Base-by-base conservation (phyloP, 495 filamentous ascomycete genomes). In the Tuber magnatum region DNA sequence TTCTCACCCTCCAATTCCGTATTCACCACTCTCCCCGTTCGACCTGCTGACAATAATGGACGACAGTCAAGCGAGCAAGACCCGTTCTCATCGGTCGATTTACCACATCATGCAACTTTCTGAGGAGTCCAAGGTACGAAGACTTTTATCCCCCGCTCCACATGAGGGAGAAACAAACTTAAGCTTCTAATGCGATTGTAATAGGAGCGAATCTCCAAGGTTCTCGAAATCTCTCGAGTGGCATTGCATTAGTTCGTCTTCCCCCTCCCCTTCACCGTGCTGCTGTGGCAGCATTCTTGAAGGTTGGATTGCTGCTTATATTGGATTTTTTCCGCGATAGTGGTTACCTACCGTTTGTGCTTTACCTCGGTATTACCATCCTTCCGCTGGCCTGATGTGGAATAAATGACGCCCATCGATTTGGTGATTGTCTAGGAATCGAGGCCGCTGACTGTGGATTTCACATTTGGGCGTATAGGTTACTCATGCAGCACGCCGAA, bases 321-420 rank as follows among this genome's bases (percentile, higher is more conserved):
- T 35, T 65, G 28, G 56, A 35, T 65, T 65, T 65, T 41, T 20
- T 61, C 78, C 85, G 87, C 73, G 88, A 76, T 81, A 97, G 94
- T 87, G 95, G 95, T 84, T 99, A 97, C 84, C 88, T 99, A 69
- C 95, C 95, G 83, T 85, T 99, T 85, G 96, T 99, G 84, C 87
- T 99, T 85, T 99, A 97, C 85, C 91, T 99, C 79, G 95, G 93
- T 97, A 90, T 80, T 89, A 76, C 72, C 68, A 76, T 48, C 71
- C 51, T 28, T 35, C 28, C 10, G 24, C 69, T 71, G 69, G 69
- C 43, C 46, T 65, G 56, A 65, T 65, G 28, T 65, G 28, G 56
- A 65, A 65, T 65, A 65, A 32, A 35, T 8, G 56, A 65, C 4
- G 16, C 32, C 56, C 7, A 65, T 35, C 56, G 56, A 65, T 65